Conservation (phyloP, 2,329 filamentous ascomycete genomes). For the Neofusicoccum sp. region DNA sequence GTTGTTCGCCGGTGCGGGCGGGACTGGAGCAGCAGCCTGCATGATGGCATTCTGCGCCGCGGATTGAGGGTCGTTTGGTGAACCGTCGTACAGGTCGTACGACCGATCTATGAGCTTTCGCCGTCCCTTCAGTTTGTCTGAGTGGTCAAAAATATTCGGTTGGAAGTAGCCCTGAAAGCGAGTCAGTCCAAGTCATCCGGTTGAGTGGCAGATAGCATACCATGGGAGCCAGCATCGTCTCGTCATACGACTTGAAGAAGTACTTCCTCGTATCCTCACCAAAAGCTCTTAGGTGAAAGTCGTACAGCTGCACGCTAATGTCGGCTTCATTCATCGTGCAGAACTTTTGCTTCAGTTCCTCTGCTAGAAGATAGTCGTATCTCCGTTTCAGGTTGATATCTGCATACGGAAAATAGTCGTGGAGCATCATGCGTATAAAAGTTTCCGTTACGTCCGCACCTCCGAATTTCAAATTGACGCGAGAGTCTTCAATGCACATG, state of each 20-base stretch:
- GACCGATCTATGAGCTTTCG: constrained; percentile 82
- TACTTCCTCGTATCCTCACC: constrained; percentile 91
- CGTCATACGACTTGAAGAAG: constrained; percentile 94
- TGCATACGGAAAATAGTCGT: constrained; percentile 90
- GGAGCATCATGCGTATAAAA: constrained; percentile 97
- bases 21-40: constrained; percentile 45
- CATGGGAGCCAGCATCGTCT: constrained; percentile 90
- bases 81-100: constrained; percentile 89
- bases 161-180: constrained; percentile 71
- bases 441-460: constrained; percentile 90
- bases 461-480: constrained; percentile 91
- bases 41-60: constrained; percentile 73
- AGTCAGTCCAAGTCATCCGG: not conserved
- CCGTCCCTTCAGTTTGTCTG: constrained; percentile 72
- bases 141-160: constrained; percentile 81
- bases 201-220: constrained; percentile 31
- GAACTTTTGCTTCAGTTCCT: constrained; percentile 91
- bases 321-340: constrained; percentile 89
- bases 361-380: constrained; percentile 89
- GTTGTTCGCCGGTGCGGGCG: not conserved
- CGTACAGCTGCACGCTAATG: constrained; percentile 81
- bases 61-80: constrained; percentile 87
- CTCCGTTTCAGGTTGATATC: constrained; percentile 89
- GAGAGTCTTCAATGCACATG: constrained; percentile 89
- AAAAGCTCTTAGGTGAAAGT: constrained; percentile 86